Evolutionary conservation across 2,329 filamentous ascomycete species (phyloP).

Genomic region (Stachybotrys echinatus): DNA sequence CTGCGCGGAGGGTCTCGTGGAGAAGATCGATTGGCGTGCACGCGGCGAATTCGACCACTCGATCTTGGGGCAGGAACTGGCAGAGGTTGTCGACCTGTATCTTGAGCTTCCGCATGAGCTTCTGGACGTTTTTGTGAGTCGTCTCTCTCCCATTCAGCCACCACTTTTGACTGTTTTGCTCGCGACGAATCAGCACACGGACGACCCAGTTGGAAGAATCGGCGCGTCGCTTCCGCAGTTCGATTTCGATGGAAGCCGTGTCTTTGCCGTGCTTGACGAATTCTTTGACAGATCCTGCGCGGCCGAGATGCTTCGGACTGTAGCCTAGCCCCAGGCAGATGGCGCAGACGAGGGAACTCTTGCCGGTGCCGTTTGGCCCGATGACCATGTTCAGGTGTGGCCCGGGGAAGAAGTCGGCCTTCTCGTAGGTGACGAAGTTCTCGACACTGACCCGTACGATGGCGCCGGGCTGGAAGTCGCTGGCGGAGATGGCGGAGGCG

Average conservation of each 20-base stretch:
- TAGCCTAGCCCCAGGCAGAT: constrained; percentile 92
- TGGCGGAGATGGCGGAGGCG: constrained; percentile 13
- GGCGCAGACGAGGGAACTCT: constrained; percentile 94
- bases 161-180: constrained; percentile 78
- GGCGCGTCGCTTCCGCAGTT: constrained; percentile 63
- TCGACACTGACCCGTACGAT: constrained; percentile 81
- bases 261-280: constrained; percentile 88
- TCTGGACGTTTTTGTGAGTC: constrained; percentile 59
- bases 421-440: constrained; percentile 93
- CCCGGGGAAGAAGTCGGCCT: constrained; percentile 84
- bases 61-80: constrained; percentile 93
- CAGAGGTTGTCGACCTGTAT: constrained; percentile 98
- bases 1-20: constrained; percentile 80
- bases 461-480: constrained; percentile 64
- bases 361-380: constrained; percentile 96
- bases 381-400: constrained; percentile 98
- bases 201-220: constrained; percentile 66
- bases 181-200: constrained; percentile 69
- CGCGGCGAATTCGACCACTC: constrained; percentile 88
- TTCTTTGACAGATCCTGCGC: constrained; percentile 77
- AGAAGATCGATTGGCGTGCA: constrained; percentile 78
- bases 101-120: constrained; percentile 64
- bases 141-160: constrained; percentile 64
- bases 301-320: constrained; percentile 73
- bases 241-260: constrained; percentile 81